phyloP scores from a whole-genome alignment of 345 rosid species.

The Arabis alpina region DNA sequence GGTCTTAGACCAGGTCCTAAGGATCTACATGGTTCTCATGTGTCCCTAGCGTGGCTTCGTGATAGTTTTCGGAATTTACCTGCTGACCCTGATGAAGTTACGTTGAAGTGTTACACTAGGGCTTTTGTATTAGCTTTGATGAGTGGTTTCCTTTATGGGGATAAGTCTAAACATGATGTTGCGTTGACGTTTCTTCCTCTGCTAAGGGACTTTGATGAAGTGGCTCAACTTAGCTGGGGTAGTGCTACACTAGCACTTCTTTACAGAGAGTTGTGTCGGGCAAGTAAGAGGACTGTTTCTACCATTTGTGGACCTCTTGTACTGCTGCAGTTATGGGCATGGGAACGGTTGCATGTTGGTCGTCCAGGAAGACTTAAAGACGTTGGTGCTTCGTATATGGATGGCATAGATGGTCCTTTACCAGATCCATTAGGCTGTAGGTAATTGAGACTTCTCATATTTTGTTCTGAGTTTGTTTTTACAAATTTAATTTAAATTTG shows the following conservation, averaged over 20 bases:
- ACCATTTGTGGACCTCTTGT: slow-evolving; percentile 50
- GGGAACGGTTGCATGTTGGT: slow-evolving; percentile 49
- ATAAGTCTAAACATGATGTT: slow-evolving; percentile 48
- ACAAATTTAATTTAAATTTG: slow-evolving; percentile 15
- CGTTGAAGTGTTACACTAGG: slow-evolving; percentile 44
- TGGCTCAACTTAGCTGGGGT: slow-evolving; percentile 46
- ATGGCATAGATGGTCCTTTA: slow-evolving; percentile 46
- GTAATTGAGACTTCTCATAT: slow-evolving; percentile 30
- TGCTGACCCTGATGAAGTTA: slow-evolving; percentile 38
- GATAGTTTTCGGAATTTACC: slow-evolving; percentile 44
- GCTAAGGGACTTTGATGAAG: slow-evolving; percentile 41
- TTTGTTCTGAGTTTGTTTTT: not conserved
- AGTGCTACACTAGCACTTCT: slow-evolving; percentile 49
- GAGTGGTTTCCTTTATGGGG: slow-evolving; percentile 49
- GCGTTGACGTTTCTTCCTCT: slow-evolving; percentile 48
- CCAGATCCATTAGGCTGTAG: slow-evolving; percentile 52
- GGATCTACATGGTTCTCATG: slow-evolving; percentile 48
- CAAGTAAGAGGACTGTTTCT: slow-evolving; percentile 47
- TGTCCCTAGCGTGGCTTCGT: slow-evolving; percentile 45
- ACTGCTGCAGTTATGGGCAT: slow-evolving; percentile 48
- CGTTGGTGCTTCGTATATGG: slow-evolving; percentile 44
- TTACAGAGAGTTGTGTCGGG: slow-evolving; percentile 48
- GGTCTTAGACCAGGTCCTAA: slow-evolving; percentile 47
- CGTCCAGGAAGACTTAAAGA: slow-evolving; percentile 49
- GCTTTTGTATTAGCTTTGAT: slow-evolving; percentile 46